phyloP scores from a whole-genome alignment of 2,329 filamentous ascomycete species.

The Aaosphaeria pasadenensis region DNA sequence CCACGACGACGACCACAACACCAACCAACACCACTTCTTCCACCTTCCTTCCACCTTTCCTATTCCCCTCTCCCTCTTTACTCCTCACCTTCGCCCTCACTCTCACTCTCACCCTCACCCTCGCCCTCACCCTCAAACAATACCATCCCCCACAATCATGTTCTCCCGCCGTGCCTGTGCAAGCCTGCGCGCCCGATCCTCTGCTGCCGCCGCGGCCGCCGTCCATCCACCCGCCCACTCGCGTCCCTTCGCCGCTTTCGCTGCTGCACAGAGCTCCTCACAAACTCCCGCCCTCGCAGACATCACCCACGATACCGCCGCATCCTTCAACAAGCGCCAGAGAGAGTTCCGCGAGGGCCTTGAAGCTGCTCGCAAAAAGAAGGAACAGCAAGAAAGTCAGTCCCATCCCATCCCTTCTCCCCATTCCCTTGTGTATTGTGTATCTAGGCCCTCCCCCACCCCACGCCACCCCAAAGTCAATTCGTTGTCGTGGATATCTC shows the following conservation, averaged over 20 bases:
- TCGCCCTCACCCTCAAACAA: slow-evolving; percentile 3
- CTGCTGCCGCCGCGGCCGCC: slow-evolving; percentile 12
- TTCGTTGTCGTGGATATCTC: slow-evolving; percentile 35
- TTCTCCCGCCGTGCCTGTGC: slow-evolving; percentile 27
- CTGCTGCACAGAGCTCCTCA: slow-evolving; percentile 20
- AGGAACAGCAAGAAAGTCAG: slow-evolving; percentile 82
- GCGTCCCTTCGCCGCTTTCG: slow-evolving; percentile 26
- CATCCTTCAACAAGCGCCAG: slow-evolving; percentile 78
- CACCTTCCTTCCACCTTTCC: not conserved
- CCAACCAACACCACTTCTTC: not conserved
- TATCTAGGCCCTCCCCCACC: slow-evolving; percentile 3
- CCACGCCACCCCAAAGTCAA: slow-evolving; percentile 16
- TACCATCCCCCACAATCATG: slow-evolving; percentile 19
- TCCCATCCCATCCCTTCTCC: slow-evolving; percentile 38
- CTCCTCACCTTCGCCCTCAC: not conserved
- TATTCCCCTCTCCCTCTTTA: not conserved
- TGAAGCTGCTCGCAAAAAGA: slow-evolving; percentile 69
- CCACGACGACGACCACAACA: not conserved
- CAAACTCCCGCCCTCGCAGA: slow-evolving; percentile 75
- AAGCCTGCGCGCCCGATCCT: slow-evolving; percentile 17
- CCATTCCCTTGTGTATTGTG: slow-evolving; percentile 2
- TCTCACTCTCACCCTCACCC: not conserved
- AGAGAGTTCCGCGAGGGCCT: slow-evolving; percentile 82
- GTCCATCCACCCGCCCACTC: slow-evolving; percentile 6
- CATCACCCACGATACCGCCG: slow-evolving; percentile 69